Percentiles rank a stretch among this genome's conserved stretches.
Conservation (phyloP, 768 basidiomycete genomes). For the Collybia mongolica region DNA sequence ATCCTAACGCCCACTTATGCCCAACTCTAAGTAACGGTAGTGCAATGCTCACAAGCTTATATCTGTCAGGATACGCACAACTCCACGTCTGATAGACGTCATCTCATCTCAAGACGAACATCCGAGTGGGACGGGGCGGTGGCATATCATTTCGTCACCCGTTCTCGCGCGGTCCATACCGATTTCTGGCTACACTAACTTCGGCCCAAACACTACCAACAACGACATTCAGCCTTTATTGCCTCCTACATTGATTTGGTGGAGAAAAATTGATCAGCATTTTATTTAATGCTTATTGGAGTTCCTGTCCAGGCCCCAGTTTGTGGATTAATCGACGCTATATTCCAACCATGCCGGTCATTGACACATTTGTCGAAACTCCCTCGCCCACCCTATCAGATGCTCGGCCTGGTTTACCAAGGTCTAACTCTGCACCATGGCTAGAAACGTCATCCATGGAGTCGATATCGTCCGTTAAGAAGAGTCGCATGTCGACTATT, state of each 20-base stretch:
- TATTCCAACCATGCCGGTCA: conserved; percentile 7
- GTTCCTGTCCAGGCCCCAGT: neutral
- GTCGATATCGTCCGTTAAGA: conserved; percentile 11
- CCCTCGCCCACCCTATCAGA: neutral
- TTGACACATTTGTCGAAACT: conserved; percentile 5
- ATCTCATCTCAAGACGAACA: neutral
- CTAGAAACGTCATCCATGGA: conserved; percentile 19
- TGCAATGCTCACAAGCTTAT: conserved; percentile 8
- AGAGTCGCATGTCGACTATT: conserved; percentile 1
- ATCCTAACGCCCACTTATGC: neutral
- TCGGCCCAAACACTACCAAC: neutral
- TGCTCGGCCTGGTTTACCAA: conserved; percentile 12
- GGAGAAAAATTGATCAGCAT: too few species aligned
- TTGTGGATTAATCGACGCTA: neutral
- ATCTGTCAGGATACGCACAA: neutral
- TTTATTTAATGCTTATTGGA: neutral
- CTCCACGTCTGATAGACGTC: conserved; percentile 1
- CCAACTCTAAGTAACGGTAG: neutral
- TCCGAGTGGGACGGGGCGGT: too few species aligned
- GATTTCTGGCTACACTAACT: neutral
- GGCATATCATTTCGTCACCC: too few species aligned
- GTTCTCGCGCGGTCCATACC: too few species aligned
- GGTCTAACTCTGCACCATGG: conserved; percentile 17
- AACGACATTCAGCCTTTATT: neutral
- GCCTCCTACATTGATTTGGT: too few species aligned